A percentile compares a stretch with the other conserved stretches of the same genome.
phyloP scores from a whole-genome alignment of 2,329 filamentous ascomycete genomes.

The Beauveria sp. region DNA sequence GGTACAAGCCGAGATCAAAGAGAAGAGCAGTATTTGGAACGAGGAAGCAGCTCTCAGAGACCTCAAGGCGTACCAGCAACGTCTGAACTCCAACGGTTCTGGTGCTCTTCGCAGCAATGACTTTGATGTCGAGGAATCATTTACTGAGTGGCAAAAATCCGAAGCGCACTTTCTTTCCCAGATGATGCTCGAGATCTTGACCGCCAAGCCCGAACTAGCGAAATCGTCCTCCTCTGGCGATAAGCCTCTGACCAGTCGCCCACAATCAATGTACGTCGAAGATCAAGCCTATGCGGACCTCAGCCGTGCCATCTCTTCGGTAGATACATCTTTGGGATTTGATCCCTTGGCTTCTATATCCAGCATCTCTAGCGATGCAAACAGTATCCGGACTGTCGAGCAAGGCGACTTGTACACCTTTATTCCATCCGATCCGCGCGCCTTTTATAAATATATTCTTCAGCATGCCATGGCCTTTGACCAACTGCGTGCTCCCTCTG shows the following conservation, averaged over 20 bases:
- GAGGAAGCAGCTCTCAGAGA: conserved; percentile 86
- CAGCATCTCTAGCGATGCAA: conserved; percentile 54
- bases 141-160: conserved; percentile 83
- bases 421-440: conserved; percentile 75
- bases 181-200: conserved; percentile 87
- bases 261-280: conserved; percentile 36
- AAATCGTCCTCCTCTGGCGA: conserved; percentile 62
- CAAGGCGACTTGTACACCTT: conserved; percentile 74
- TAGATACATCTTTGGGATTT: conserved; percentile 36
- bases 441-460: conserved; percentile 76
- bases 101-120: conserved; percentile 75
- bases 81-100: conserved; percentile 71
- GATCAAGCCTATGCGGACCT: conserved; percentile 48
- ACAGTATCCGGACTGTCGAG: conserved; percentile 42
- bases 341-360: conserved; percentile 64
- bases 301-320: conserved; percentile 41
- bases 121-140: conserved; percentile 84
- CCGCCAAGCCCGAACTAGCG: conserved; percentile 75
- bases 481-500: conserved; percentile 46
- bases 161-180: conserved; percentile 82
- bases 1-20: conserved; percentile 81
- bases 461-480: conserved; percentile 66
- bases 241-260: conserved; percentile 47
- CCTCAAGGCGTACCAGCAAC: conserved; percentile 86
- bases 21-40: conserved; percentile 75